Conservation (phyloP, 2,329 filamentous ascomycete species). For the Daldinia eschscholtzii region DNA sequence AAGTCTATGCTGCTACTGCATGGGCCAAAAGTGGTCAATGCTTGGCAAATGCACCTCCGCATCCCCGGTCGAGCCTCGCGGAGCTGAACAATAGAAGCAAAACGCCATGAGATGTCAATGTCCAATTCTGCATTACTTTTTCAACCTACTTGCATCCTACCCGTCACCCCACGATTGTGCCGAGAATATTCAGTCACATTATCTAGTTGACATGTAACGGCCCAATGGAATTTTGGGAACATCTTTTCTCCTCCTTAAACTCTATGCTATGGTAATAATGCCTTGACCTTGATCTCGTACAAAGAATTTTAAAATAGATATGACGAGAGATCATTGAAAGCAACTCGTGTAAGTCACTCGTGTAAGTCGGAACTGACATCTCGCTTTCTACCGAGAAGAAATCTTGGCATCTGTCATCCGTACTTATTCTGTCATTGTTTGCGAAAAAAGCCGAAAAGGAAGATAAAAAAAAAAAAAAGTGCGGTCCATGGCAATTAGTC, state of each 20-base stretch:
- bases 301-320: not conserved
- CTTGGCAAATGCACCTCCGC: slow-evolving; percentile 29
- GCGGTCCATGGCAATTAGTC: slow-evolving; percentile 34
- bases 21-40: slow-evolving; percentile 9
- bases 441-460: slow-evolving; percentile 7
- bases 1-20: slow-evolving; percentile 1
- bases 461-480: slow-evolving; percentile 11
- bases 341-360: slow-evolving; percentile 1
- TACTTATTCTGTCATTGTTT: slow-evolving; percentile 33
- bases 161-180: not conserved
- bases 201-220: not conserved
- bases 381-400: slow-evolving; percentile 26
- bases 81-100: slow-evolving; percentile 13
- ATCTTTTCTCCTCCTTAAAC: not conserved
- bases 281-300: too few relatives aligned
- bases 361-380: slow-evolving; percentile 17
- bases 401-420: slow-evolving; percentile 33
- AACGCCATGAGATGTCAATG: slow-evolving; percentile 2
- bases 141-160: not conserved
- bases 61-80: slow-evolving; percentile 26
- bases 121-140: slow-evolving; percentile 1
- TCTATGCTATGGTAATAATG: not conserved
- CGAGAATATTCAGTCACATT: not conserved
- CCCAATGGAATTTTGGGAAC: not conserved
- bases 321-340: not conserved